A percentile compares a stretch with the other conserved stretches of the same genome.
Conservation (phyloP, 2,329 filamentous ascomycete species). For the Colletotrichum sp. region DNA sequence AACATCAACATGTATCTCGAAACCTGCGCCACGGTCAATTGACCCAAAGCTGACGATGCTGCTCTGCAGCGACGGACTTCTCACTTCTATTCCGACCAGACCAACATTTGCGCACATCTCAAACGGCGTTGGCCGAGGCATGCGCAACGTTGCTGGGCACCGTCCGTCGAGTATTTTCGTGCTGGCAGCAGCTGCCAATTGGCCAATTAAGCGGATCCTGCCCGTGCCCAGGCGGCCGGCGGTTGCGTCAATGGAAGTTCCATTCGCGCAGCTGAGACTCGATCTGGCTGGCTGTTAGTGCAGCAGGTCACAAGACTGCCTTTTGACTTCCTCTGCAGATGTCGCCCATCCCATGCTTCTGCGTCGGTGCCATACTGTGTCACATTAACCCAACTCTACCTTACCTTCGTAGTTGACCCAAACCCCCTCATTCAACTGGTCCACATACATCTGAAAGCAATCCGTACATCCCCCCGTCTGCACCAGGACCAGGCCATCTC, state of each 20-base stretch:
- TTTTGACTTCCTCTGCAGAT: conserved; percentile 12
- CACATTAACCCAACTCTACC: not conserved
- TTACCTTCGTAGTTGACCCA: not conserved
- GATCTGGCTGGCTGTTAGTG: conserved; percentile 15
- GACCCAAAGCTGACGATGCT: not conserved
- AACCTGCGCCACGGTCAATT: not conserved
- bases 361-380: not conserved
- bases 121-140: not conserved
- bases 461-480: not conserved
- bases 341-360: not conserved
- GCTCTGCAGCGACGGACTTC: too few relatives aligned
- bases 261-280: conserved; percentile 12
- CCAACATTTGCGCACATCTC: not conserved
- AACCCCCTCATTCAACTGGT: not conserved
- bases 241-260: conserved; percentile 5
- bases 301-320: conserved; percentile 17
- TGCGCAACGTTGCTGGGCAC: not conserved
- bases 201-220: conserved; percentile 22
- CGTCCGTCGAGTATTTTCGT: not conserved
- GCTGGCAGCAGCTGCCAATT: conserved; percentile 9
- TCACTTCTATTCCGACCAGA: not conserved
- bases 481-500: not conserved
- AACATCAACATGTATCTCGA: not conserved
- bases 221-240: conserved; percentile 11
- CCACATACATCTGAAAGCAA: not conserved